Evolutionary conservation across 2,329 filamentous ascomycete species (phyloP).

Genomic region (Cercospora sp.): DNA sequence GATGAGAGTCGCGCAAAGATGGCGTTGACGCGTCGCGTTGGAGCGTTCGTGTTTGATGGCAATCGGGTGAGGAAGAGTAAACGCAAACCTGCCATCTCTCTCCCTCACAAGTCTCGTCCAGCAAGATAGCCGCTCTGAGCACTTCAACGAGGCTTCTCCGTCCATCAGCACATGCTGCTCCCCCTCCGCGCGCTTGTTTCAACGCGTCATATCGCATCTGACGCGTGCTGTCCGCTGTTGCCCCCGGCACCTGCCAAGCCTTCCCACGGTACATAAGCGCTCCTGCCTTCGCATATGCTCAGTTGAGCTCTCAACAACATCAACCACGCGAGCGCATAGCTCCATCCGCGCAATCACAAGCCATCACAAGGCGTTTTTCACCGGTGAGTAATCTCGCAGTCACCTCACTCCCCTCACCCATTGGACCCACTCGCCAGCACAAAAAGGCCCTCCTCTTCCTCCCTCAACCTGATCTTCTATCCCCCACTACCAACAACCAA

Average conservation of each 20-base stretch:
- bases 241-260: neutral
- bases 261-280: neutral
- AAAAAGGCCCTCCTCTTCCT: neutral
- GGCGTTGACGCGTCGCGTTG: neutral
- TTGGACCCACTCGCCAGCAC: neutral
- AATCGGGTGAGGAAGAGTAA: neutral
- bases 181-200: neutral
- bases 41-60: neutral
- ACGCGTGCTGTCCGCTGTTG: neutral
- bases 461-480: constrained; percentile 8
- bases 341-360: neutral
- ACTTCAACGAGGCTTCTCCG: neutral
- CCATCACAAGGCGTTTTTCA: neutral
- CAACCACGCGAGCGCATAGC: neutral
- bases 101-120: neutral
- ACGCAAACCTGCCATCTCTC: neutral
- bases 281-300: neutral
- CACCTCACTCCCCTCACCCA: neutral
- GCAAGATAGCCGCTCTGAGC: neutral
- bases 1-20: neutral
- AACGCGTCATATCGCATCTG: neutral
- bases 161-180: neutral
- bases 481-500: constrained; percentile 7
- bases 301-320: constrained; percentile 3
- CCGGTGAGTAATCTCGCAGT: constrained; percentile 1